Conservation (phyloP, 2,329 filamentous ascomycete species). For the Blastomyces parvus region DNA sequence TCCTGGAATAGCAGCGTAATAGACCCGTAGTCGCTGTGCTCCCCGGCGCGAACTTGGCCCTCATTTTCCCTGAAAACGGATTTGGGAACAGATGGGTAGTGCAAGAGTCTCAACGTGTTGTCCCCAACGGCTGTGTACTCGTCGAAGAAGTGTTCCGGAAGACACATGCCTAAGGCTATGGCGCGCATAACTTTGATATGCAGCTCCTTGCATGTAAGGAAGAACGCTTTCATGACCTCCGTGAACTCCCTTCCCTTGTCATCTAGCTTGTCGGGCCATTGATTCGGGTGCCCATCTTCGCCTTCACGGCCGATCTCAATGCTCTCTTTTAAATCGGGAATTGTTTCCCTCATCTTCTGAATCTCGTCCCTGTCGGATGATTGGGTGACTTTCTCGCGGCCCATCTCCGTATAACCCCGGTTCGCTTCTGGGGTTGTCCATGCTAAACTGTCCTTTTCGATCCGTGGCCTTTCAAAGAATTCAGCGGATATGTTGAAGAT, state of each 20-base stretch:
- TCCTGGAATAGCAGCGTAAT: conserved; percentile 50
- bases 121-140: conserved; percentile 58
- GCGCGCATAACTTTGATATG: conserved; percentile 74
- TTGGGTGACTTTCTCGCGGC: conserved; percentile 62
- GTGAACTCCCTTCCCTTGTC: conserved; percentile 54
- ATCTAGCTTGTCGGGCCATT: conserved; percentile 57
- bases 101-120: conserved; percentile 63
- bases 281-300: conserved; percentile 58
- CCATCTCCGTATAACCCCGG: conserved; percentile 60
- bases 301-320: conserved; percentile 54
- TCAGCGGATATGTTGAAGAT: conserved; percentile 59
- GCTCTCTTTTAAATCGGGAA: conserved; percentile 47
- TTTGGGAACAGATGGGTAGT: conserved; percentile 62
- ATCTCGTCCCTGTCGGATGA: conserved; percentile 49
- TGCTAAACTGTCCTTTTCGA: conserved; percentile 54
- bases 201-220: conserved; percentile 60
- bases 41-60: conserved; percentile 64
- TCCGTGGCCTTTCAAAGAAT: conserved; percentile 58
- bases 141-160: conserved; percentile 67
- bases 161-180: conserved; percentile 69
- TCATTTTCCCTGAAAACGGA: conserved; percentile 57
- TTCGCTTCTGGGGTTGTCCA: conserved; percentile 68
- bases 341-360: conserved; percentile 46
- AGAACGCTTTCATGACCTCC: conserved; percentile 64
- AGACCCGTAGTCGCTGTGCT: conserved; percentile 58